Conservation (phyloP, 2,329 filamentous ascomycete species). For the Trichophyton benhamiae region DNA sequence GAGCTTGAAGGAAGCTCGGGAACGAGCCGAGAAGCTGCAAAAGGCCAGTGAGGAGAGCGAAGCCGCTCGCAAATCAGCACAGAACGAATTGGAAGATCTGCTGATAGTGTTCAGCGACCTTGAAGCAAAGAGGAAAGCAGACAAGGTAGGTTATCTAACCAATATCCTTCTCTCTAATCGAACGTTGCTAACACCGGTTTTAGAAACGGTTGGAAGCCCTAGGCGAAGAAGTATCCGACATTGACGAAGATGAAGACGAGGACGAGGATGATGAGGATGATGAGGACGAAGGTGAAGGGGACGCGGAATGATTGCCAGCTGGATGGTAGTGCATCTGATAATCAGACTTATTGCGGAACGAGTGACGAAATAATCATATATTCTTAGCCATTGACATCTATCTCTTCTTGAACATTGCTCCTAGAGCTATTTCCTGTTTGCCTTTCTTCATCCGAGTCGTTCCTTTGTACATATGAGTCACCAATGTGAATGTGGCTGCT, state of each 20-base stretch:
- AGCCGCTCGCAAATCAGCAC: conserved; percentile 50
- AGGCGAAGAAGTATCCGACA: conserved; percentile 62
- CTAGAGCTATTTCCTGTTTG: background rate
- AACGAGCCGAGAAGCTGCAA: conserved; percentile 23
- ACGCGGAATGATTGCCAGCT: conserved; percentile 14
- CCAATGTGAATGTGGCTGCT: too few species aligned
- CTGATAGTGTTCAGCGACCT: conserved; percentile 70
- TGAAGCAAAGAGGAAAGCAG: conserved; percentile 62
- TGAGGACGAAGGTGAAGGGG: conserved; percentile 40
- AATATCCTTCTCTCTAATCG: background rate
- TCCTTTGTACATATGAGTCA: background rate
- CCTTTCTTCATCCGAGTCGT: background rate
- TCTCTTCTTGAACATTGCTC: background rate
- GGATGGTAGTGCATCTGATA: background rate
- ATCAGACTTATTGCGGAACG: background rate
- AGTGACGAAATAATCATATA: background rate
- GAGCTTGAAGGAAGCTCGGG: conserved; percentile 18
- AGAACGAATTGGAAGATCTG: conserved; percentile 67
- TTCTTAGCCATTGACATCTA: conserved; percentile 5
- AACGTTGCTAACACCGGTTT: conserved; percentile 27
- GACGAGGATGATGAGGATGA: conserved; percentile 43
- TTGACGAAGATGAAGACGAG: conserved; percentile 51
- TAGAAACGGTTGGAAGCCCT: conserved; percentile 50
- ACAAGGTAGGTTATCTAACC: conserved; percentile 48
- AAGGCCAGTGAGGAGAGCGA: conserved; percentile 39